Conservation (phyloP, 495 filamentous ascomycete genomes). For the Copromyces sp. region DNA sequence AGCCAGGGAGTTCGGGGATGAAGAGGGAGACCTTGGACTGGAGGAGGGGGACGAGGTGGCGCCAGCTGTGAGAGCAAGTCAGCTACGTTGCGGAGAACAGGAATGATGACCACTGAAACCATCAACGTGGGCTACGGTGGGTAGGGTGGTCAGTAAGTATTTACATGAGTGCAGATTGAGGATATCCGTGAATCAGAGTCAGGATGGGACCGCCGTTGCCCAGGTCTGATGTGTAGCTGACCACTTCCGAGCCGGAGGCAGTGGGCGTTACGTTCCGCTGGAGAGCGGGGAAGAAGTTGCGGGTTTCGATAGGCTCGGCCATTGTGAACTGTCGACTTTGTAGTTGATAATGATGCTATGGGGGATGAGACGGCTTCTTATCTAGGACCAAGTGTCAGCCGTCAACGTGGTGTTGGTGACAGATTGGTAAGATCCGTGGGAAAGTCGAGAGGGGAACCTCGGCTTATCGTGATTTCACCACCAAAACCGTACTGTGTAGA, state of each 20-base stretch:
- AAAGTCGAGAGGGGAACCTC: not conserved
- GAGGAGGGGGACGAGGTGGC: slow-evolving; percentile 10
- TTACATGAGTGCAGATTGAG: slow-evolving; percentile 16
- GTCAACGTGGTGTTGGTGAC: not conserved
- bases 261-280: slow-evolving; percentile 13
- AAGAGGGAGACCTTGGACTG: slow-evolving; percentile 21
- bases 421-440: not conserved
- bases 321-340: not conserved
- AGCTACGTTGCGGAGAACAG: not conserved
- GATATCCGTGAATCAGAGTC: slow-evolving; percentile 18
- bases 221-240: slow-evolving; percentile 15
- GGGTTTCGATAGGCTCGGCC: slow-evolving; percentile 7
- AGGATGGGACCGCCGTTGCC: slow-evolving; percentile 10
- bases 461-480: not conserved
- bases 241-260: slow-evolving; percentile 10
- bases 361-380: not conserved
- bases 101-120: not conserved
- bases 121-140: not conserved
- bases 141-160: too few species aligned
- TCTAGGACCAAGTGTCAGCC: not conserved
- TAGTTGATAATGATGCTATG: not conserved
- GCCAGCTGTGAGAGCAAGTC: slow-evolving; percentile 5
- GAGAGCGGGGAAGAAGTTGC: slow-evolving; percentile 12
- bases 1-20: slow-evolving; percentile 39
- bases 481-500: not conserved